These are phyloP conservation scores for Scalesia atractyloides DNA, from an alignment of 129 eudicot genomes.

Conservation along the genomic window DNA sequence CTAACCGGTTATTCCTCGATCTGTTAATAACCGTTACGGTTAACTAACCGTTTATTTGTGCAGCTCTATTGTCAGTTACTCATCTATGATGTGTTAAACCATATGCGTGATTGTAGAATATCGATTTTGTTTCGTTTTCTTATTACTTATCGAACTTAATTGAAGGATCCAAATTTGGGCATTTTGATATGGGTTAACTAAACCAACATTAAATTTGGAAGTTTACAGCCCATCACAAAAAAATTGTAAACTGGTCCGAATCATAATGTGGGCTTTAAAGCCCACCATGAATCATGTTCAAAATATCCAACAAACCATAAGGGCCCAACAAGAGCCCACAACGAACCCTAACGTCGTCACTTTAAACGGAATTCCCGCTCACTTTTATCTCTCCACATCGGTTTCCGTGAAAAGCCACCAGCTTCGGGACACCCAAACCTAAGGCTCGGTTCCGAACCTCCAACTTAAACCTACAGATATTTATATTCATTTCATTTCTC, in stretches of 20 bases:
- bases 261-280: background rate
- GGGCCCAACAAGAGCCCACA: background rate
- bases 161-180: background rate
- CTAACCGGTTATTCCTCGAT: too few species aligned
- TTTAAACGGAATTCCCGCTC: conserved; percentile 33
- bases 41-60: too few species aligned
- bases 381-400: conserved; percentile 23
- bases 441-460: conserved; percentile 30
- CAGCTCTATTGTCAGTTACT: too few species aligned
- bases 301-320: background rate
- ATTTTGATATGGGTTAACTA: background rate
- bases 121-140: background rate
- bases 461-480: conserved; percentile 20
- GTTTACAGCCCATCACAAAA: too few species aligned
- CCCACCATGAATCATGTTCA: background rate
- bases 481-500: conserved; percentile 25
- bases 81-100: too few species aligned
- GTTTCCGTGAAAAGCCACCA: conserved; percentile 29
- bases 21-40: too few species aligned
- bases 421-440: conserved; percentile 19
- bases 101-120: background rate
- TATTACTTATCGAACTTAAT: background rate
- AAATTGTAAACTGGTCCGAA: background rate
- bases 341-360: conserved; percentile 42
- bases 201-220: too few species aligned